Base-by-base conservation (phyloP, 805 yeast species). In the Saturnispora halmiae region DNA sequence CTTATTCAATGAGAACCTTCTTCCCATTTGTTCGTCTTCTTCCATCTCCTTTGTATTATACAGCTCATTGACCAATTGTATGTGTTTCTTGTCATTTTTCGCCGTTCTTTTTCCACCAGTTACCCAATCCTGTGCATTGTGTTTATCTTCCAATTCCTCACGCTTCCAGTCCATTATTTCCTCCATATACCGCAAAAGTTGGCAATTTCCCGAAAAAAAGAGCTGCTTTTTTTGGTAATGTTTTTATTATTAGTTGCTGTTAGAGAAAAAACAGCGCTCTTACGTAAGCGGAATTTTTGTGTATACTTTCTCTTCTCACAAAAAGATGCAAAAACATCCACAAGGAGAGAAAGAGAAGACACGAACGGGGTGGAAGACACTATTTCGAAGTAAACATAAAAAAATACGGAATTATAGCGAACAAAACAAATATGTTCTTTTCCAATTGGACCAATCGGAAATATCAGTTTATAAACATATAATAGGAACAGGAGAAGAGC, bases 381-480 rank as follows among this genome's bases (percentile, higher is more conserved):
- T 31, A 14, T 31, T 31, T 19, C 8, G 24, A 19, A 19, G 14
- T 6, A 31, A 31, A 31, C 34, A 31, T 7, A 31, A 19, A 25
- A 18, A 19, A 13, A 4, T 8, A 15, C 24, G 30, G 10, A 22
- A 21, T 22, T 7, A 24, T 9, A 20, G n/a, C n/a, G n/a, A 26
- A 13, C 24, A 26, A 9, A 28, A 38, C 11, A 38, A 37, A 22
- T 24, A 9, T 11, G 15, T 28, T 3, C 15, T 47, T 4, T 47
- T 44, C 16, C 16, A 34, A 19, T 14, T 40, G 3, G 32, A 28
- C 9, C 48, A 47, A 26, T 36, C 44, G 3, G 48, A 47, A 38
- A 40, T 47, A 19, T 29, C 47, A n/a, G 42, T 44, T 9, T 47
- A 44, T 15, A 46, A 46, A 27, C 9, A 34, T 4, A 21, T 35